Percentiles rank a stretch among this genome's conserved stretches.
Evolutionary conservation across 495 filamentous ascomycete genomes (phyloP).

Genomic region (Clavariopsis aquatica): DNA sequence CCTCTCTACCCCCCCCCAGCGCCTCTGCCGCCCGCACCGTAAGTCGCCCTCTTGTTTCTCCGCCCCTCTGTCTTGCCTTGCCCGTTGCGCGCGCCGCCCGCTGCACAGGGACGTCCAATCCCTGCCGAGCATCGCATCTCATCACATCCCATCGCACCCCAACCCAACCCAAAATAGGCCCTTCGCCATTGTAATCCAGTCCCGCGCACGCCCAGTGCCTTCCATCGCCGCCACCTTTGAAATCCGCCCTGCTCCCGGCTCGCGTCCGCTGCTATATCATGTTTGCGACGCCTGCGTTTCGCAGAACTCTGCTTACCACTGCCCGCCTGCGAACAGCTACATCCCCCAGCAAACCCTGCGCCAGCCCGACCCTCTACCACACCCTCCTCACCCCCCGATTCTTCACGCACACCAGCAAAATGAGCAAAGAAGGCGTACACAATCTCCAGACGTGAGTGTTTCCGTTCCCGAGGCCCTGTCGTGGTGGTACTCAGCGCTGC

Average conservation of each 20-base stretch:
- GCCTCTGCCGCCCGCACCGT: no score
- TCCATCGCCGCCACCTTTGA: conserved; percentile 29
- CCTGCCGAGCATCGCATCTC: conserved; percentile 24
- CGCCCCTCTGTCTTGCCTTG: no score
- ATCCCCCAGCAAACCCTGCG: conserved; percentile 8
- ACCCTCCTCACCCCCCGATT: conserved; percentile 35
- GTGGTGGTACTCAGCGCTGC: no score
- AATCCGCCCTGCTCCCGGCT: conserved; percentile 20
- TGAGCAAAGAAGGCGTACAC: conserved; percentile 59
- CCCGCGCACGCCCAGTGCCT: conserved; percentile 22
- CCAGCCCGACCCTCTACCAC: conserved; percentile 39
- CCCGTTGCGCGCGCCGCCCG: no score
- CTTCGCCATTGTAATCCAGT: conserved; percentile 27
- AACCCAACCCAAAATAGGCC: conserved; percentile 20
- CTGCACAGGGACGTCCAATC: conserved; percentile 20
- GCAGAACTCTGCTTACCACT: conserved; percentile 42
- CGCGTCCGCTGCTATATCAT: conserved; percentile 35
- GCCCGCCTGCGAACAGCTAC: conserved; percentile 34
- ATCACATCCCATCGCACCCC: no score
- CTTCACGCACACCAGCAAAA: conserved; percentile 51
- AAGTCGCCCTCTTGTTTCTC: conserved; percentile 11
- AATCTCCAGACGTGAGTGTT: conserved; percentile 52
- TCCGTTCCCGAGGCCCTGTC: no score
- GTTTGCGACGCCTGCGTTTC: conserved; percentile 30
- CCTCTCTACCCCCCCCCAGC: no score